phyloP scores from a whole-genome alignment of 1,139 yeast genomes.

The Candida neerlandica region DNA sequence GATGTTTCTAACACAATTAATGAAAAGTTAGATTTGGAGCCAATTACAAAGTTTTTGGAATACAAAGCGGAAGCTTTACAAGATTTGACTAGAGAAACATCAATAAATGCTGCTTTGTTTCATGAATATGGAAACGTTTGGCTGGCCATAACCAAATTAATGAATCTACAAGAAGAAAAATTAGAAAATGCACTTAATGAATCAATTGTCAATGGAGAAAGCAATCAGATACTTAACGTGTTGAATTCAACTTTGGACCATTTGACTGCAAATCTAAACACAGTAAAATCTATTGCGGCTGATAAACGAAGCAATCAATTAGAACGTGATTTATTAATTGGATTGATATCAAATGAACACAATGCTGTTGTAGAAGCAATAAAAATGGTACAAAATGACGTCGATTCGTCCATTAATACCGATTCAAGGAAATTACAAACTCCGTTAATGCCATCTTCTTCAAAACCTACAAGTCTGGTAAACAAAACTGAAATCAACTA shows the following conservation, averaged over 20 bases:
- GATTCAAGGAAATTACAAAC: not conserved
- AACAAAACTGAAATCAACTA: slow-evolving; percentile 7
- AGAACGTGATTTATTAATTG: slow-evolving; percentile 1
- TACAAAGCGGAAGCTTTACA: slow-evolving; percentile 33
- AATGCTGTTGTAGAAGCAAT: slow-evolving; percentile 14
- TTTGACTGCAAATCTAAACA: not conserved
- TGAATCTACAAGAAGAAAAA: slow-evolving; percentile 31
- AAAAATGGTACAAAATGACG: slow-evolving; percentile 8
- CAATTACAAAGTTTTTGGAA: slow-evolving; percentile 32
- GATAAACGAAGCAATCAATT: not conserved
- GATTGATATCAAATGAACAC: slow-evolving; percentile 10
- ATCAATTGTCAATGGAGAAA: slow-evolving; percentile 16
- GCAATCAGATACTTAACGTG: slow-evolving; percentile 1
- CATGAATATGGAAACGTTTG: slow-evolving; percentile 38
- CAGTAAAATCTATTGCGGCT: not conserved
- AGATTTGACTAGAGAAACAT: slow-evolving; percentile 27
- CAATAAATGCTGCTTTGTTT: slow-evolving; percentile 30
- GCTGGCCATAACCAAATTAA: slow-evolving; percentile 37
- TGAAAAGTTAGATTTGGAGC: slow-evolving; percentile 37
- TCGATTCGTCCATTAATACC: not conserved
- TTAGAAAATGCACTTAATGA: slow-evolving; percentile 23
- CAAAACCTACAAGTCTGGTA: slow-evolving; percentile 12
- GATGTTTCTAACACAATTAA: slow-evolving; percentile 38
- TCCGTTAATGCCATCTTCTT: slow-evolving; percentile 9
- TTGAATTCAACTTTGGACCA: slow-evolving; percentile 12